Evolutionary conservation across 2,329 filamentous ascomycete species (phyloP).

Genomic region (Penicillium sp.): DNA sequence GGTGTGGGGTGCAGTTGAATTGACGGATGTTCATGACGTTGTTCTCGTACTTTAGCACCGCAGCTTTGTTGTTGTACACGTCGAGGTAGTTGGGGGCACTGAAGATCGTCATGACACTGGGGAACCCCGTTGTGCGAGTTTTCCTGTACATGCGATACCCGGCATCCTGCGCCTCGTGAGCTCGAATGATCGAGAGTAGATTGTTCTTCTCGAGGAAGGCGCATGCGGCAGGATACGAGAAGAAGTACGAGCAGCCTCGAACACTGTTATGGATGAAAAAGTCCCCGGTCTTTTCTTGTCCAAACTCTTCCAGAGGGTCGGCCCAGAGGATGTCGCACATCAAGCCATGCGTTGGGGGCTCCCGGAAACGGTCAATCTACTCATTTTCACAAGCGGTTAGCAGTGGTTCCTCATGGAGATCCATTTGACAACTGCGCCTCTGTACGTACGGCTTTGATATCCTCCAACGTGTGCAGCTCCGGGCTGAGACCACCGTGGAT

Average conservation of each 20-base stretch:
- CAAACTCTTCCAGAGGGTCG: conserved; percentile 95
- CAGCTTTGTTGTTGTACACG: conserved; percentile 99
- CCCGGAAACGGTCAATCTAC: conserved; percentile 93
- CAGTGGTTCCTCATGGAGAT: neutral
- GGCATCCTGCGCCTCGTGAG: conserved; percentile 96
- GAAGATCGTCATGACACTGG: conserved; percentile 99
- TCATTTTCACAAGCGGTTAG: neutral
- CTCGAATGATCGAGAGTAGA: conserved; percentile 89
- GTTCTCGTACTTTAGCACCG: conserved; percentile 98
- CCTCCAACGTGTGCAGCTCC: conserved; percentile 91
- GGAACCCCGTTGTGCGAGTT: conserved; percentile 94
- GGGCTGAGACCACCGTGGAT: conserved; percentile 96
- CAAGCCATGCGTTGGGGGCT: conserved; percentile 91
- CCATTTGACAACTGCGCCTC: neutral
- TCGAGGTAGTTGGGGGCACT: conserved; percentile 98
- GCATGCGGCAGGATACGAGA: conserved; percentile 95
- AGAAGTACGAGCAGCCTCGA: conserved; percentile 97
- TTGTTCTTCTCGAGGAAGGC: conserved; percentile 99
- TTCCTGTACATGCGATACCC: conserved; percentile 99
- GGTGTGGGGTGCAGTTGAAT: conserved; percentile 98
- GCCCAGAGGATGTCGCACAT: conserved; percentile 99
- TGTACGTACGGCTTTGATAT: conserved; percentile 71
- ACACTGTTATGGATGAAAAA: conserved; percentile 99
- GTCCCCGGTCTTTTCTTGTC: conserved; percentile 95
- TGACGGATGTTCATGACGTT: conserved; percentile 99